Conservation (phyloP, 495 filamentous ascomycete species). For the Parathielavia hyrcaniae region DNA sequence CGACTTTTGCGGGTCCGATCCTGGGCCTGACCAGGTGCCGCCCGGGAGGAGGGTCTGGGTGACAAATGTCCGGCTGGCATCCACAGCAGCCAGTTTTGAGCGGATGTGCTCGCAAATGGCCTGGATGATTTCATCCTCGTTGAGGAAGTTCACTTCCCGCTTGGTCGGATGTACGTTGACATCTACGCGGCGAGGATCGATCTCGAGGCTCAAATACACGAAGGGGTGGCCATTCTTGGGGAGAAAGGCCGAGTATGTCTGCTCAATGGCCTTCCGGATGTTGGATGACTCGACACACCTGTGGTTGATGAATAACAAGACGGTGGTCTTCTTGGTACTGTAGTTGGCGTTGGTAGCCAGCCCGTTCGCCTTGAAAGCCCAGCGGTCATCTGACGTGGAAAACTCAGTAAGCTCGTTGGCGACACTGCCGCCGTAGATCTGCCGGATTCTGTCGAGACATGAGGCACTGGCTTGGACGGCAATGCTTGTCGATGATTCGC, state of each 20-base stretch:
- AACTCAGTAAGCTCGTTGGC: slow-evolving; percentile 87
- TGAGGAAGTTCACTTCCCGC: slow-evolving; percentile 94
- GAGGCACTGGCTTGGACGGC: slow-evolving; percentile 66
- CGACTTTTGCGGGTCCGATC: slow-evolving; percentile 32
- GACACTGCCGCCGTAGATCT: slow-evolving; percentile 78
- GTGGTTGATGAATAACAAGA: slow-evolving; percentile 96
- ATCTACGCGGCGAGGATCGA: slow-evolving; percentile 89
- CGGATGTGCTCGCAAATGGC: slow-evolving; percentile 76
- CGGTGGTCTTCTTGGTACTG: slow-evolving; percentile 80
- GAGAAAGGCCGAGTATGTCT: slow-evolving; percentile 82
- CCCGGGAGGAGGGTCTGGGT: slow-evolving; percentile 86
- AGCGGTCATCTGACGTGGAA: slow-evolving; percentile 62
- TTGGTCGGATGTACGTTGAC: slow-evolving; percentile 99
- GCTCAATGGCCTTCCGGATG: slow-evolving; percentile 85
- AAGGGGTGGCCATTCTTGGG: slow-evolving; percentile 96
- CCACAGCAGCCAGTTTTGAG: slow-evolving; percentile 74
- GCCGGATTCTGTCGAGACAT: slow-evolving; percentile 75
- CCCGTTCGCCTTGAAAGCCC: slow-evolving; percentile 76
- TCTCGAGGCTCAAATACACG: slow-evolving; percentile 84
- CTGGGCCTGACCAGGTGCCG: slow-evolving; percentile 38
- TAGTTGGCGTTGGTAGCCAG: slow-evolving; percentile 94
- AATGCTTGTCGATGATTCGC: slow-evolving; percentile 75
- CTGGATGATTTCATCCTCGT: slow-evolving; percentile 95
- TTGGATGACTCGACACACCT: slow-evolving; percentile 89
- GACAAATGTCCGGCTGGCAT: slow-evolving; percentile 89